A percentile compares a stretch with the other conserved stretches of the same genome.
Evolutionary conservation across 192 early-diverging fungal species (phyloP).

Genomic region (Paraglomus occultum): DNA sequence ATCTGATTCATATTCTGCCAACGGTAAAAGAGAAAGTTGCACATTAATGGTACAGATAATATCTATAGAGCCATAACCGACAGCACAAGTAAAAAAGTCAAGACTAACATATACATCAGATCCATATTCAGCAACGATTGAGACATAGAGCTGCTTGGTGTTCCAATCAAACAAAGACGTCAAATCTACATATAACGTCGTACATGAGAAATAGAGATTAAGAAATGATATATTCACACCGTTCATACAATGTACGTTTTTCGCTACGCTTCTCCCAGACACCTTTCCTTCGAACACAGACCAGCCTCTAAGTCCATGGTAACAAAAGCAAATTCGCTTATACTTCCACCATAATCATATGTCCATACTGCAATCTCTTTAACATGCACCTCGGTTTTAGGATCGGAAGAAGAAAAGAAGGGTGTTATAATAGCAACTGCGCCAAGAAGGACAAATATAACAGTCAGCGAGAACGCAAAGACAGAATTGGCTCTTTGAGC

Average conservation of each 20-base stretch:
- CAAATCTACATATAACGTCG: constrained; percentile 57
- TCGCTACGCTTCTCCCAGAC: too few relatives aligned
- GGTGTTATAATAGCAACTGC: constrained; percentile 13
- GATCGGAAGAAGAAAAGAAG: constrained; percentile 10
- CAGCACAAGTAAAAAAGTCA: background rate
- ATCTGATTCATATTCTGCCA: constrained; percentile 68
- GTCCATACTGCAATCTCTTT: background rate
- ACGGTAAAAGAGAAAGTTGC: constrained; percentile 5
- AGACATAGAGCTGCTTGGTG: constrained; percentile 85
- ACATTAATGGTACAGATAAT: background rate
- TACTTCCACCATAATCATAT: constrained; percentile 13
- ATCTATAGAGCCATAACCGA: background rate
- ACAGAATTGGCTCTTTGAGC: constrained; percentile 14
- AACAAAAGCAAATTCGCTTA: constrained; percentile 23
- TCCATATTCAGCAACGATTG: constrained; percentile 72
- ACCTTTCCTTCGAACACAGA: background rate
- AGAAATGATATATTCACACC: too few relatives aligned
- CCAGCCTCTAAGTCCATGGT: constrained; percentile 22
- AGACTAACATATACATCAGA: constrained; percentile 62
- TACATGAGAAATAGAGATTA: too few relatives aligned
- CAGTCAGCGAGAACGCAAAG: constrained; percentile 26
- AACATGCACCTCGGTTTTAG: constrained; percentile 2
- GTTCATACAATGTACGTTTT: too few relatives aligned
- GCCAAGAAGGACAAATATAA: constrained; percentile 15
- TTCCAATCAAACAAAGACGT: constrained; percentile 85